phyloP scores from a whole-genome alignment of 2,329 filamentous ascomycete species.

The Nemania diffusa region DNA sequence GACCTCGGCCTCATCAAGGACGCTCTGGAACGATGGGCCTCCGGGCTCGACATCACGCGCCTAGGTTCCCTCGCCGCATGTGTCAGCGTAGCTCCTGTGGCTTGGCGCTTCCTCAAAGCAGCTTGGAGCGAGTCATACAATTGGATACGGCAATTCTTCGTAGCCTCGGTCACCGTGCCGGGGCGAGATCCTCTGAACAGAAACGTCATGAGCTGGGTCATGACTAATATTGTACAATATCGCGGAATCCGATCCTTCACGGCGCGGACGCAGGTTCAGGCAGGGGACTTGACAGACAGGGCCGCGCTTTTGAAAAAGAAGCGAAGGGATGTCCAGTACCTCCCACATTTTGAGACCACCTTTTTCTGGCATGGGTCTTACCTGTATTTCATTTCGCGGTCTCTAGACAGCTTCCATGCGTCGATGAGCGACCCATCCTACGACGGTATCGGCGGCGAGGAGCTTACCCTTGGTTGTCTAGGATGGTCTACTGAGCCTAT shows the following conservation, averaged over 20 bases:
- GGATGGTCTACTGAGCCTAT: slow-evolving; percentile 62
- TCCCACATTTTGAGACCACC: slow-evolving; percentile 56
- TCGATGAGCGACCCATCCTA: slow-evolving; percentile 55
- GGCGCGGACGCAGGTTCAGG: slow-evolving; percentile 54
- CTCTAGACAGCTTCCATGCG: slow-evolving; percentile 52
- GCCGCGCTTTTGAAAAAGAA: slow-evolving; percentile 56
- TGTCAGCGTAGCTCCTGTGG: slow-evolving; percentile 54
- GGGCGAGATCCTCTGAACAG: slow-evolving; percentile 58
- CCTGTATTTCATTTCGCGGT: slow-evolving; percentile 58
- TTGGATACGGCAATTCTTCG: slow-evolving; percentile 56
- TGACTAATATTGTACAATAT: slow-evolving; percentile 52
- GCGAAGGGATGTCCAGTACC: slow-evolving; percentile 55
- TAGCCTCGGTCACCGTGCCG: slow-evolving; percentile 57
- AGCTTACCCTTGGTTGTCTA: slow-evolving; percentile 61
- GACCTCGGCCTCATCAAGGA: slow-evolving; percentile 52
- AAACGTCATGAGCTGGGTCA: slow-evolving; percentile 59
- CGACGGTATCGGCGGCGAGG: slow-evolving; percentile 58
- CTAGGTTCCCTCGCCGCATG: slow-evolving; percentile 59
- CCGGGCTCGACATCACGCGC: slow-evolving; percentile 58
- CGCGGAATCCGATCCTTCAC: slow-evolving; percentile 57
- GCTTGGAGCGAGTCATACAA: slow-evolving; percentile 53
- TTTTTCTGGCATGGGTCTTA: slow-evolving; percentile 62
- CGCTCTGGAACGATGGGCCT: slow-evolving; percentile 53
- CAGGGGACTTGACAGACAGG: slow-evolving; percentile 50
- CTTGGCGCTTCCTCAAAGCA: slow-evolving; percentile 52